Conservation (phyloP, 148 eudicot genomes). For the Bassia scoparia region DNA sequence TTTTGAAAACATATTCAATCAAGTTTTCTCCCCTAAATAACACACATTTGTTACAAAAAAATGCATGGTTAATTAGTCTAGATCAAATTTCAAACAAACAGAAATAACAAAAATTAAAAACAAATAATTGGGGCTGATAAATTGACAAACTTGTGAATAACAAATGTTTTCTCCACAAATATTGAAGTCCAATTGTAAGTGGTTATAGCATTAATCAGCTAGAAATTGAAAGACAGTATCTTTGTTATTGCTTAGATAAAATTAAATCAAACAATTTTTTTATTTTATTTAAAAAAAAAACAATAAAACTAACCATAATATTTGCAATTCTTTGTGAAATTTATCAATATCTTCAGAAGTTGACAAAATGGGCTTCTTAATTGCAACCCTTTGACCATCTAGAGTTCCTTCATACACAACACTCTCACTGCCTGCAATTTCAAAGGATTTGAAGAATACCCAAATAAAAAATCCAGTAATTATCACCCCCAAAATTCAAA, state of each 20-base stretch:
- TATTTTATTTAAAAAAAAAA: too few species aligned
- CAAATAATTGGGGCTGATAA: background rate
- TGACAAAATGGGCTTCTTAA: slow-evolving; percentile 78
- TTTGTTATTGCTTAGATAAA: background rate
- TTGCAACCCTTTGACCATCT: slow-evolving; percentile 70
- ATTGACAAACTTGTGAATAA: background rate
- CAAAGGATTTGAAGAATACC: background rate
- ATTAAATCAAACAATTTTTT: background rate
- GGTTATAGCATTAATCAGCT: background rate
- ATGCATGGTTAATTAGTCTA: background rate
- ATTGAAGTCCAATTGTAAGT: background rate
- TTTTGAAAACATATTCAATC: background rate
- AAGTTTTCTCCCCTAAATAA: background rate
- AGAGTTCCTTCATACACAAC: slow-evolving; percentile 76
- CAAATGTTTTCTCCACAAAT: background rate
- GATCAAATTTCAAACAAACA: background rate
- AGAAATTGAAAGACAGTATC: background rate
- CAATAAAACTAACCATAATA: slow-evolving; percentile 60
- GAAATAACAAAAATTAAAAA: background rate
- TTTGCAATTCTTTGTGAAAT: slow-evolving; percentile 79
- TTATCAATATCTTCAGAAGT: slow-evolving; percentile 81
- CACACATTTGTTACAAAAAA: too few species aligned
- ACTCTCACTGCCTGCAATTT: slow-evolving; percentile 71
- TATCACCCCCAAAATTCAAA: background rate
- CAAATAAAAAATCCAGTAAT: background rate